Percentiles rank a stretch among this genome's conserved stretches.
phyloP scores from a whole-genome alignment of 768 basidiomycete species.

The Leccinum boreale region DNA sequence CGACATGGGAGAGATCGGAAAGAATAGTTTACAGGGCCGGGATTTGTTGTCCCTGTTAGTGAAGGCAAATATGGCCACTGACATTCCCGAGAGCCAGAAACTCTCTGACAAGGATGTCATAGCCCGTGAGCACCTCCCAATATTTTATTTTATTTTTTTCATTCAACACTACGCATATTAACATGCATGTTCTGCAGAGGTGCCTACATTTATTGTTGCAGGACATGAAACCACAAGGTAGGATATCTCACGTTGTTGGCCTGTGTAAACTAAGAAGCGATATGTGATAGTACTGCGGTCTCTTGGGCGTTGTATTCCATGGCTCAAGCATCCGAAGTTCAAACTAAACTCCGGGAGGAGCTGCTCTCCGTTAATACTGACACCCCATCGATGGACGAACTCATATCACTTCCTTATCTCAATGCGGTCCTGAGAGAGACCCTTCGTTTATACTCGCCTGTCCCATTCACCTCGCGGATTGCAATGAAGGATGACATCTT shows the following conservation, averaged over 20 bases:
- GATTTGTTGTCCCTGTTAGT: constrained; percentile 44
- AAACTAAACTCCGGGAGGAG: constrained; percentile 58
- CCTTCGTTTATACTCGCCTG: constrained; percentile 52
- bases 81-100: constrained; percentile 50
- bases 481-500: constrained; percentile 52
- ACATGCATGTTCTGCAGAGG: constrained; percentile 40
- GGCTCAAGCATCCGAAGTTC: constrained; percentile 43
- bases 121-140: constrained; percentile 37
- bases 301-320: constrained; percentile 62
- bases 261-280: neutral
- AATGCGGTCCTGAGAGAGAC: constrained; percentile 62
- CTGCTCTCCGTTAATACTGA: constrained; percentile 49
- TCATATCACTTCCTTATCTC: constrained; percentile 64
- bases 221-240: constrained; percentile 60
- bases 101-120: constrained; percentile 64
- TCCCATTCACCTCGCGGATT: constrained; percentile 38
- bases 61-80: constrained; percentile 60
- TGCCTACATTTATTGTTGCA: constrained; percentile 58
- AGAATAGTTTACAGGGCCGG: constrained; percentile 34
- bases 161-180: neutral
- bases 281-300: constrained; percentile 33
- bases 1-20: constrained; percentile 30
- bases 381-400: constrained; percentile 65
- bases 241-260: neutral
- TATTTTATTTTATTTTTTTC: constrained; percentile 12